Percentiles rank a stretch among this genome's conserved stretches.
phyloP scores from a whole-genome alignment of 176 grass and related monocot genomes.

The Olyra latifolia region DNA sequence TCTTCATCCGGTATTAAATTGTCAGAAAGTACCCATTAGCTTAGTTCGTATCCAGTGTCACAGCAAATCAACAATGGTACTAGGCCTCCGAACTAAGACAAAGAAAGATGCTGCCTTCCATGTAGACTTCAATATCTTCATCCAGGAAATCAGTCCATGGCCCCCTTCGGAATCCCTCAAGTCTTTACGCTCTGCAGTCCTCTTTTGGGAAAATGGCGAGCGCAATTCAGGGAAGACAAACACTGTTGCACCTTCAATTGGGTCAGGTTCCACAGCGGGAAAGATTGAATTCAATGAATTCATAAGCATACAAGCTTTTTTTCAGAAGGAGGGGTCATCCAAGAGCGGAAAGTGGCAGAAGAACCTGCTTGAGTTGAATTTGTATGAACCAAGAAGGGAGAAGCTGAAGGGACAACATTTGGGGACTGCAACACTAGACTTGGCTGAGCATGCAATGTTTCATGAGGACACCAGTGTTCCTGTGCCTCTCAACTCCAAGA shows the following conservation, averaged over 20 bases:
- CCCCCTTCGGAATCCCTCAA: conserved; percentile 87
- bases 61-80: conserved; percentile 77
- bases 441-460: conserved; percentile 83
- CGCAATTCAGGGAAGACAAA: conserved; percentile 68
- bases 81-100: conserved; percentile 78
- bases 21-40: background rate
- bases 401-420: conserved; percentile 90
- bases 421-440: conserved; percentile 69
- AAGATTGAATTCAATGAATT: conserved; percentile 94
- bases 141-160: conserved; percentile 97
- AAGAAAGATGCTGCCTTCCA: conserved; percentile 64
- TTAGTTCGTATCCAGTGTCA: conserved; percentile 21
- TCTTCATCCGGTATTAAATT: conserved; percentile 5
- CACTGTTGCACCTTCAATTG: conserved; percentile 49
- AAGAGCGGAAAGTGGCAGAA: conserved; percentile 82
- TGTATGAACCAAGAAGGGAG: conserved; percentile 86
- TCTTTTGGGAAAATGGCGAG: conserved; percentile 87
- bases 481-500: conserved; percentile 76
- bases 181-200: conserved; percentile 66
- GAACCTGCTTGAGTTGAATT: conserved; percentile 88
- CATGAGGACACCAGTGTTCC: conserved; percentile 58
- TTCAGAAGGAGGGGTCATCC: conserved; percentile 73
- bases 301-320: conserved; percentile 70
- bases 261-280: conserved; percentile 41
- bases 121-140: conserved; percentile 78